Base-by-base conservation (phyloP, 164 flowering plant genomes). In the Euptelea pleiosperma region DNA sequence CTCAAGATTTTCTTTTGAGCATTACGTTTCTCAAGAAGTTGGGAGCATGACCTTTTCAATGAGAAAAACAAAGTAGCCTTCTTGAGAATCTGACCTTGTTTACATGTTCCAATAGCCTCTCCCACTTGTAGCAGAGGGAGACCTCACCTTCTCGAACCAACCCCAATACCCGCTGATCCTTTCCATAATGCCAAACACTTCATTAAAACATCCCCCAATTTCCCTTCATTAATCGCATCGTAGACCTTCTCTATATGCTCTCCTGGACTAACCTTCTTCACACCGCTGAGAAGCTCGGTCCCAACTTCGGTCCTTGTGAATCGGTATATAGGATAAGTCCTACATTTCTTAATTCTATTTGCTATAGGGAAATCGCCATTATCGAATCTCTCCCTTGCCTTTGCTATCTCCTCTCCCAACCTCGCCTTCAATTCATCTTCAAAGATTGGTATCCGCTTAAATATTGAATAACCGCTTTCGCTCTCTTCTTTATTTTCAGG, bases 221-320 rank as follows among this genome's bases (percentile, higher is more conserved):
- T 73, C n/a, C 81, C 79, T 1, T 68, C 62, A 41, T 72, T 64
- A 1, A 77, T 66, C 12, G 78, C 84, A 1, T 62, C 5, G 31
- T 73, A 79, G 2, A 79, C 77, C 60, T 74, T 71, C 19, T 78
- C 79, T 18, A 64, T 71, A 28, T 74, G 79, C 58, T 79, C 80
- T 0, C 79, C 80, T 0, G 80, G 79, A 0, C 79, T 72, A 15
- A 3, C 56, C 0, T n/a, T 57, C 29, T 71, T 70, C 49, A 72
- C 77, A 2, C 84, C 79, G 1, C 77, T 72, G 8, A 77, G 43
- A 21, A 68, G 22, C 19, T n/a, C 51, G 7, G 77, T 65, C 21
- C 70, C 67, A 48, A 74, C 37, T 11, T 64, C 74, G 36, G 57
- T 71, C 37, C 80, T 72, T 26, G 72, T 75, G 55, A 72, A 66